Percentiles rank a stretch among this genome's conserved stretches.
phyloP scores from a whole-genome alignment of 345 rosid genomes.

The Nasturtium officinale region DNA sequence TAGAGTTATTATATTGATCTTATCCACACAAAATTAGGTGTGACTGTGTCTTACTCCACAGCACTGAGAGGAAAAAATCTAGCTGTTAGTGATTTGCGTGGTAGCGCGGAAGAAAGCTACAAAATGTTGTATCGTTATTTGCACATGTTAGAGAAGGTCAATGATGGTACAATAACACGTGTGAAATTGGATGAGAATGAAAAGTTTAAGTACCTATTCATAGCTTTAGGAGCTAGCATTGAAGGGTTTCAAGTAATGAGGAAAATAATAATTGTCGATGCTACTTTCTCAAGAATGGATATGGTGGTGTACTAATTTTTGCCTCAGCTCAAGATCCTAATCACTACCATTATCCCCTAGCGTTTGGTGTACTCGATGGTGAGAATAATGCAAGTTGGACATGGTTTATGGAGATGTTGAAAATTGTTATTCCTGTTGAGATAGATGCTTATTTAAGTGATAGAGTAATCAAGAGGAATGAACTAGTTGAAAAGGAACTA shows the following conservation, averaged over 20 bases:
- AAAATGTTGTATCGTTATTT: too few relatives aligned
- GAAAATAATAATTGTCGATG: background rate
- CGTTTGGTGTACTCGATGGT: too few relatives aligned
- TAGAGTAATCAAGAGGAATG: too few relatives aligned
- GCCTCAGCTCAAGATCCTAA: background rate
- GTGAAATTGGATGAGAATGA: background rate
- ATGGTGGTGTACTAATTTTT: background rate
- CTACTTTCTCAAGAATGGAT: background rate
- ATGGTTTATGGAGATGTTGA: background rate
- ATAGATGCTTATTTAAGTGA: background rate
- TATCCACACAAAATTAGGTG: too few relatives aligned
- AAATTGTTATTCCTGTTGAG: background rate
- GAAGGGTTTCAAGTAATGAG: background rate
- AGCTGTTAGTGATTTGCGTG: too few relatives aligned
- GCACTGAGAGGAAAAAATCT: too few relatives aligned
- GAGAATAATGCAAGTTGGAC: background rate
- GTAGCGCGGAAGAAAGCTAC: too few relatives aligned
- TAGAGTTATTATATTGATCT: too few relatives aligned
- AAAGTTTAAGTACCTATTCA: background rate
- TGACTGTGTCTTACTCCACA: too few relatives aligned
- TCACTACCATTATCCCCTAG: background rate
- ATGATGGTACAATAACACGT: background rate
- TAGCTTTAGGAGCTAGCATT: background rate
- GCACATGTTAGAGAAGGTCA: too few relatives aligned
- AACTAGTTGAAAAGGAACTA: too few relatives aligned